Base-by-base conservation (phyloP, 169 alveolate species). In the Ichthyophthirius multifiliis region DNA sequence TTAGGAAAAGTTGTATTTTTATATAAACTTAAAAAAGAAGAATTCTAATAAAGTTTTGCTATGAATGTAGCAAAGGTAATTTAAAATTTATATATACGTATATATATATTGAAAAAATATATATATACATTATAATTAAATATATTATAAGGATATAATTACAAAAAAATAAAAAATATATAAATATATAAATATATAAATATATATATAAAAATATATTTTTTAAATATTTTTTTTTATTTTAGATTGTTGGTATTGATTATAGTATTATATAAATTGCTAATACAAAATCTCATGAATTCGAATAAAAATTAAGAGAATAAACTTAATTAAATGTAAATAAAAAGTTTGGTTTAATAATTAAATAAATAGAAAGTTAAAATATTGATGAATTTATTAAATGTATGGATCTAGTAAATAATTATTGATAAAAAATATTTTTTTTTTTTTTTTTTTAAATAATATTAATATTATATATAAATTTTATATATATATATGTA, bases 31-130 rank as follows among this genome's bases (percentile, higher is more conserved):
- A 89, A 91, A 35, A 88, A 93, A 45, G 99, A 99, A 31, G 95
- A 86, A 31, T 98, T 99, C 74, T 99, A 98, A 34, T 92, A 96
- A 65, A 97, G 99, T 34, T 98, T 95, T 84, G 99, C 99, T 65
- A 95, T 97, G 73, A 98, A 97, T 83, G 99, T 98, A 46, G 99
- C 99, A 12, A 86, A 93, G 43, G 92, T 97, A 65, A 83, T 71
- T 20, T 47, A 83, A 13, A 62, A 45, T 0, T 65, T 73, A n/a
- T 18, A 27, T 23, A 13, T 15, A 4, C n/a, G n/a, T n/a, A n/a
- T n/a, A n/a, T n/a, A n/a, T n/a, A n/a, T n/a, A n/a, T n/a, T n/a
- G n/a, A n/a, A n/a, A n/a, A n/a, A n/a, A n/a, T n/a, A n/a, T n/a
- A n/a, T n/a, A n/a, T n/a, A n/a, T n/a, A n/a, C n/a, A n/a, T n/a